Percentiles rank a stretch among this genome's conserved stretches.
phyloP scores from a whole-genome alignment of 1,139 yeast genomes.

The Magnusiomyces suaveolens region DNA sequence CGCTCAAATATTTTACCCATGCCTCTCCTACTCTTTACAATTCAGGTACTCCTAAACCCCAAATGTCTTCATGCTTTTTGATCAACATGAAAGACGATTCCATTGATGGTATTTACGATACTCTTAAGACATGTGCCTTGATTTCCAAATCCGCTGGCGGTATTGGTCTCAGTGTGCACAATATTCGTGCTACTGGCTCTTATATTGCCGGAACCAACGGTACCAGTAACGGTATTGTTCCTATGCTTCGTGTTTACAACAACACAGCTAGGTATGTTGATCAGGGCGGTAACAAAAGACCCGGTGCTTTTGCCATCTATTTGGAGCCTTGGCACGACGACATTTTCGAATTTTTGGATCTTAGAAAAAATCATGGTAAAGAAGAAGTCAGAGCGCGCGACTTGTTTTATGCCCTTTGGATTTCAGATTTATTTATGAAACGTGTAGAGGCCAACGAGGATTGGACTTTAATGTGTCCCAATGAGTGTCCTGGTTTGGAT shows the following conservation, averaged over 20 bases:
- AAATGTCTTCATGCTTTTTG: conserved; percentile 71
- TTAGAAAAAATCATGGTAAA: conserved; percentile 72
- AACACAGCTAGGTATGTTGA: conserved; percentile 81
- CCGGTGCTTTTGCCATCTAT: conserved; percentile 75
- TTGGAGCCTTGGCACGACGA: conserved; percentile 85
- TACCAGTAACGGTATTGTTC: conserved; percentile 66
- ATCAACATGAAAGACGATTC: conserved; percentile 75
- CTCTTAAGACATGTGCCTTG: conserved; percentile 65
- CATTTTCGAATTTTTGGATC: conserved; percentile 59
- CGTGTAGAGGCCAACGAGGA: conserved; percentile 58
- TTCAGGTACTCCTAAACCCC: conserved; percentile 67
- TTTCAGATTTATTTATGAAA: conserved; percentile 74
- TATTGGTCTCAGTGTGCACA: conserved; percentile 69
- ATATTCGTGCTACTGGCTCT: conserved; percentile 63
- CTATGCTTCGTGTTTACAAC: conserved; percentile 75
- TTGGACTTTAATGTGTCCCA: conserved; percentile 74
- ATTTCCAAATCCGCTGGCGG: conserved; percentile 81
- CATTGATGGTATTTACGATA: conserved; percentile 70
- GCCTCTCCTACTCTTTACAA: conserved; percentile 78
- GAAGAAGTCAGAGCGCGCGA: conserved; percentile 79
- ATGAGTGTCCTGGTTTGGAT: conserved; percentile 62
- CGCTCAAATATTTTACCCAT: conserved; percentile 64
- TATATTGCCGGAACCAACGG: conserved; percentile 71
- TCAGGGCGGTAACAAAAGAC: conserved; percentile 81
- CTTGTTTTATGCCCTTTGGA: conserved; percentile 74